These are phyloP conservation scores for Ramaria rubella DNA, from an alignment of 768 basidiomycete species.

Conservation along the genomic window DNA sequence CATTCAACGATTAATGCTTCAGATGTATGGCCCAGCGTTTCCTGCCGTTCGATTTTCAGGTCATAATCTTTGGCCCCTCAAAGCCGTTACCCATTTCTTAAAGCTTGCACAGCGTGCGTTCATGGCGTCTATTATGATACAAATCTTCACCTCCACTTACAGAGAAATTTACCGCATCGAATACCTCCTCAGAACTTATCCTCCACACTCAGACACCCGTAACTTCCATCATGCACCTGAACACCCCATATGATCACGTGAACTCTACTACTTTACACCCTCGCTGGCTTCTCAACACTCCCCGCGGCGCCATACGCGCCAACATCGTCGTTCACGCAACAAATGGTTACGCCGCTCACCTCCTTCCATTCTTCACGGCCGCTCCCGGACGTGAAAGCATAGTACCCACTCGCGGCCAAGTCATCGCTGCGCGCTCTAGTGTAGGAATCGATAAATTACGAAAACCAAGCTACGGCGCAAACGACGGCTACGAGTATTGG, in stretches of 20 bases:
- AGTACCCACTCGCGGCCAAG: constrained; percentile 68
- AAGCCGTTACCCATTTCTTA: constrained; percentile 67
- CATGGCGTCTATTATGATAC: neutral
- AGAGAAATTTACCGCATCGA: constrained; percentile 18
- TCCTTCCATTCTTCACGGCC: constrained; percentile 57
- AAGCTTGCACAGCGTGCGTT: constrained; percentile 27
- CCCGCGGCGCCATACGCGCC: constrained; percentile 57
- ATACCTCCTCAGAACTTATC: constrained; percentile 32
- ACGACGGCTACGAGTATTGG: constrained; percentile 66
- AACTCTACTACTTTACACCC: constrained; percentile 19
- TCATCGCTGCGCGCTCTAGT: constrained; percentile 40
- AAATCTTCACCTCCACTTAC: neutral
- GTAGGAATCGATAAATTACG: constrained; percentile 35
- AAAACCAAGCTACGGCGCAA: constrained; percentile 41
- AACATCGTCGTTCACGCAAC: constrained; percentile 76
- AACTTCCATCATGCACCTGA: constrained; percentile 32
- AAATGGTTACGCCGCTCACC: constrained; percentile 73
- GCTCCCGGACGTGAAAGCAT: constrained; percentile 41
- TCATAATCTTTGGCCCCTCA: constrained; percentile 73
- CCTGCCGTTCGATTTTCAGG: constrained; percentile 47
- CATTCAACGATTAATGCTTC: neutral
- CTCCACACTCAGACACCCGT: constrained; percentile 76
- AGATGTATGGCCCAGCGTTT: constrained; percentile 42
- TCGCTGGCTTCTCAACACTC: constrained; percentile 53
- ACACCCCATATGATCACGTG: neutral